phyloP scores from a whole-genome alignment of 2,329 filamentous ascomycete genomes.

The Claviceps sp. region DNA sequence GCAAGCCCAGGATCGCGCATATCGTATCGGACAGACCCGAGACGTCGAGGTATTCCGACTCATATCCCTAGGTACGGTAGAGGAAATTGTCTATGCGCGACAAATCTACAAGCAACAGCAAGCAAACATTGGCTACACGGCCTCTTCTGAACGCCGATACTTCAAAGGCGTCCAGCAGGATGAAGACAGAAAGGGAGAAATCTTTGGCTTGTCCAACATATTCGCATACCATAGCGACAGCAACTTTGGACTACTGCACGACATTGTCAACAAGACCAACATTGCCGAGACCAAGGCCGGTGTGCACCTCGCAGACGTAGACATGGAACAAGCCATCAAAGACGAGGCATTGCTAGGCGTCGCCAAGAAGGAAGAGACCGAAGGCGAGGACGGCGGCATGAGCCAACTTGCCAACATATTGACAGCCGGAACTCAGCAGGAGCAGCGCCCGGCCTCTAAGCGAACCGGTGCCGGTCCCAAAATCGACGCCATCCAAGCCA shows the following conservation, averaged over 20 bases:
- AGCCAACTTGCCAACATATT: constrained; percentile 52
- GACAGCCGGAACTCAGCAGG: constrained; percentile 31
- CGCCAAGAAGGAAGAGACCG: constrained; percentile 34
- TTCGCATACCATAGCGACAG: constrained; percentile 68
- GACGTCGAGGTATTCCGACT: constrained; percentile 94
- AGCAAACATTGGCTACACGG: constrained; percentile 92
- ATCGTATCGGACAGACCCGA: constrained; percentile 82
- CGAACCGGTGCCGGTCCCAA: constrained; percentile 26
- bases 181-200: constrained; percentile 72
- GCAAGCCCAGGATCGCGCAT: constrained; percentile 91
- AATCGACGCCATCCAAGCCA: constrained; percentile 73
- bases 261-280: constrained; percentile 98
- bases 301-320: constrained; percentile 64
- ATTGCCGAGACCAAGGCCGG: constrained; percentile 84
- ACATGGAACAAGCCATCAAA: constrained; percentile 48
- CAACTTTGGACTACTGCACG: constrained; percentile 68
- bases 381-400: constrained; percentile 53
- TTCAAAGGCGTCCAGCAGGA: constrained; percentile 89
- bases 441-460: constrained; percentile 17
- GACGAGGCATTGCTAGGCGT: constrained; percentile 32
- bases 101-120: constrained; percentile 99
- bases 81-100: constrained; percentile 91
- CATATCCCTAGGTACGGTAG: constrained; percentile 81
- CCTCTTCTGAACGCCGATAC: constrained; percentile 82
- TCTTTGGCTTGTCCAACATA: constrained; percentile 81